A percentile compares a stretch with the other conserved stretches of the same genome.
Evolutionary conservation across 306 rosid species (phyloP).

Genomic region (Begonia masoniana): DNA sequence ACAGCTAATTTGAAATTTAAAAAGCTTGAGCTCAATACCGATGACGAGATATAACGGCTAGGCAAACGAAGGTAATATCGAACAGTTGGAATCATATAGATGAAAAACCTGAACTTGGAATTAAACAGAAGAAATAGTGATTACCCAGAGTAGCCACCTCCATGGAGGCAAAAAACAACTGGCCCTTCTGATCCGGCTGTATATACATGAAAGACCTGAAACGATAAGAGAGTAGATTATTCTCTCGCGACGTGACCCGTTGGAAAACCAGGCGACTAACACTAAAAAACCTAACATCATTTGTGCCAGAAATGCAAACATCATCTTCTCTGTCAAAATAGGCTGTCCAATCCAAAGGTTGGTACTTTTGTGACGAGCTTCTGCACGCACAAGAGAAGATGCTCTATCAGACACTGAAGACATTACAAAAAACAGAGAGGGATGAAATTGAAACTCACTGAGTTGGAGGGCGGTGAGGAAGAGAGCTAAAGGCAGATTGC

Average conservation of each 20-base stretch:
- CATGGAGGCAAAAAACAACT: constrained; percentile 83
- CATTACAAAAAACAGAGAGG: constrained; percentile 1
- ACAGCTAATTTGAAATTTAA: too few species aligned
- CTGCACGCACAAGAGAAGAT: constrained; percentile 15
- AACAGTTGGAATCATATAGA: too few species aligned
- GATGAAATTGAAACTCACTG: constrained; percentile 32
- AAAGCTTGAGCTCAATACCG: too few species aligned
- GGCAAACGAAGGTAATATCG: too few species aligned
- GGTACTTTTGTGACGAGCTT: constrained; percentile 46
- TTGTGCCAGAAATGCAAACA: constrained; percentile 43
- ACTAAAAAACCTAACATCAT: constrained; percentile 36
- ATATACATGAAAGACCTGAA: constrained; percentile 86
- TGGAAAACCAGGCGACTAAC: neutral
- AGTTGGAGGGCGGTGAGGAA: constrained; percentile 63
- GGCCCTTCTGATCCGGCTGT: constrained; percentile 95
- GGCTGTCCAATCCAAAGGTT: constrained; percentile 48
- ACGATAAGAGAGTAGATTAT: constrained; percentile 11
- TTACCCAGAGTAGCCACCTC: constrained; percentile 94
- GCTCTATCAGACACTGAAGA: neutral
- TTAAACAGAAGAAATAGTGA: neutral
- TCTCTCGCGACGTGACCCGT: constrained; percentile 4
- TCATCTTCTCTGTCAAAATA: constrained; percentile 77
- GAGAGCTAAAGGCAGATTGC: constrained; percentile 50
- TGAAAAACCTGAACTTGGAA: neutral
- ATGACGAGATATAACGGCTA: too few species aligned